Conservation (phyloP, 192 early-diverging fungal species). For the Blastocladiella britannica region DNA sequence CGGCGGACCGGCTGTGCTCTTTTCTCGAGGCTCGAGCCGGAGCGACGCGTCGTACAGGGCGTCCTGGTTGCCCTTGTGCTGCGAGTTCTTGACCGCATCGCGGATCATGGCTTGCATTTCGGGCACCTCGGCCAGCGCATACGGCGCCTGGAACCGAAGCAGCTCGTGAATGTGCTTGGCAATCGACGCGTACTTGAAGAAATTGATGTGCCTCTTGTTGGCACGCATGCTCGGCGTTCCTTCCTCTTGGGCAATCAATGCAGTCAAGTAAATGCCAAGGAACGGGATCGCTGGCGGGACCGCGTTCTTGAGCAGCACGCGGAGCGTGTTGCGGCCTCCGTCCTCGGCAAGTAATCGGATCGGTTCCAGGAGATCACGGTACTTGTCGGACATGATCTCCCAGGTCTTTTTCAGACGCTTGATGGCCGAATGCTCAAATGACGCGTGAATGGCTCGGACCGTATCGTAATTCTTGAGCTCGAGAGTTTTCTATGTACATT, state of each 20-base stretch:
- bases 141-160: conserved; percentile 53
- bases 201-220: conserved; percentile 44
- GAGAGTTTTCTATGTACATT: conserved; percentile 11
- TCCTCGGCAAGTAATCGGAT: conserved; percentile 13
- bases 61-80: conserved; percentile 11
- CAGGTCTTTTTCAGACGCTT: conserved; percentile 24
- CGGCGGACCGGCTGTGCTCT: not conserved
- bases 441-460: conserved; percentile 20
- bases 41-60: conserved; percentile 11
- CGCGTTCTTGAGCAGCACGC: conserved; percentile 10
- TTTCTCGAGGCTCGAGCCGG: conserved; percentile 14
- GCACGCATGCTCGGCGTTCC: too few relatives aligned
- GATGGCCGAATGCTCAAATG: conserved; percentile 24
- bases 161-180: conserved; percentile 45
- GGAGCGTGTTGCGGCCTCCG: conserved; percentile 19
- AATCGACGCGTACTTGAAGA: conserved; percentile 50
- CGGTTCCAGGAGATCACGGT: conserved; percentile 10
- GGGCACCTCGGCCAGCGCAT: conserved; percentile 19
- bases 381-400: conserved; percentile 20
- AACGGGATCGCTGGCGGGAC: conserved; percentile 20
- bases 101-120: conserved; percentile 13
- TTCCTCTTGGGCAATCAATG: too few relatives aligned
- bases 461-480: conserved; percentile 23
- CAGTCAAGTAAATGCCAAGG: conserved; percentile 24
- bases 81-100: conserved; percentile 8